phyloP scores from a whole-genome alignment of 345 rosid species.

The Nephelium lappaceum region DNA sequence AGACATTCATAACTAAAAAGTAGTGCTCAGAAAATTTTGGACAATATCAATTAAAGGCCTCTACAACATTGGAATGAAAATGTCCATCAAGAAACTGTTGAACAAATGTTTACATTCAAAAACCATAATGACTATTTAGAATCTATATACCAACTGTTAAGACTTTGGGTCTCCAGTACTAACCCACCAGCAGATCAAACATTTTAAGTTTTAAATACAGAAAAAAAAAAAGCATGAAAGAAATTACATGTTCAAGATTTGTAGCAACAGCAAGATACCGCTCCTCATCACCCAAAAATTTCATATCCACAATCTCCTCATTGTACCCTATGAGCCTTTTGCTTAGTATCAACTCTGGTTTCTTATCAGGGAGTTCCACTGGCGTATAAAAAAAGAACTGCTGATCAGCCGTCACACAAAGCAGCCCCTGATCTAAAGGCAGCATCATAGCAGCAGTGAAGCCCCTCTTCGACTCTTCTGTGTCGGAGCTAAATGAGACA shows the following conservation, averaged over 20 bases:
- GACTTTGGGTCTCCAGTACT: not conserved
- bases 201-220: not conserved
- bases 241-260: conserved; percentile 82
- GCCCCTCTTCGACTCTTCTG: conserved; percentile 68
- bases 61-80: not conserved
- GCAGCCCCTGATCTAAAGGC: conserved; percentile 74
- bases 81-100: not conserved
- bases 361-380: conserved; percentile 46
- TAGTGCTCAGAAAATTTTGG: not conserved
- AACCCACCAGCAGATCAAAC: conserved; percentile 9
- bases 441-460: conserved; percentile 69
- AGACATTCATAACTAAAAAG: not conserved
- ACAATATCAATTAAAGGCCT: not conserved
- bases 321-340: conserved; percentile 92
- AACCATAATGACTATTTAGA: not conserved
- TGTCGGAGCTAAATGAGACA: conserved; percentile 57
- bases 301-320: conserved; percentile 93
- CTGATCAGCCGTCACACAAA: conserved; percentile 96
- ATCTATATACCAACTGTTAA: not conserved
- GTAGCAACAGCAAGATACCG: conserved; percentile 91
- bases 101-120: not conserved
- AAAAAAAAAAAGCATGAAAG: not conserved
- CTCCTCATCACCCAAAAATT: conserved; percentile 86
- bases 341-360: conserved; percentile 41
- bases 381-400: conserved; percentile 71